Base-by-base conservation (phyloP, 2,329 filamentous ascomycete species). In the Colletotrichum neosansevieriae region DNA sequence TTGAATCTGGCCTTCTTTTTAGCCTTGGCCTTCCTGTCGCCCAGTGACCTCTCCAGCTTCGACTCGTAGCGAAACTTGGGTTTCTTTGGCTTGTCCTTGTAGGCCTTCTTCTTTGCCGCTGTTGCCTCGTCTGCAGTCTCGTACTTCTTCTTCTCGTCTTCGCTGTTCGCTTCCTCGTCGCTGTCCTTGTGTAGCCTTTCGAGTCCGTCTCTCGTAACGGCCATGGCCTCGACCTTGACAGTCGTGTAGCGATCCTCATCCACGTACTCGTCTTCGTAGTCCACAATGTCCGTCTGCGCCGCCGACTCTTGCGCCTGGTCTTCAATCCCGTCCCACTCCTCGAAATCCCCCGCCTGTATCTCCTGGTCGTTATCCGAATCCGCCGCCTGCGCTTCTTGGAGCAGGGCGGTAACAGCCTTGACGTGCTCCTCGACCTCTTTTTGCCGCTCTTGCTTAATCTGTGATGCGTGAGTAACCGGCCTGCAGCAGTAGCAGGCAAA, bases 191-290 rank as follows among this genome's bases (percentile, higher is more conserved):
- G 81, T 78, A 71, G 44, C 73, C 87, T 90, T 66, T 88, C 85
- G 54, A 97, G 81, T 0, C 93, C 93, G 63, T 94, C 89, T 72
- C 89, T 88, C 12, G 92, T 91, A 15, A 97, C 87, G 71, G 91
- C 91, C 73, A 99, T 94, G 11, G 92, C 91, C 78, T 98, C 95
- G 1, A 99, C 90, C 0, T 93, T 98, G 29, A 99, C 96, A 1
- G 94, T 97, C 0, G 96, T 98, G 78, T 94, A 98, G 76, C 92
- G 92, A 79, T 98, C 95, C 78, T 98, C 96, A 78, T 99, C 96
- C 72, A 98, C 88, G 80, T 98, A 99, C 79, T 98, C 94, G 73
- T 95, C 94, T 77, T 97, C 92, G 73, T 93, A 90, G 76, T 97
- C 90, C 50, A 96, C 81, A 21, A 89, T 85, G 44, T 85, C 78